Evolutionary conservation across 1,284 basidiomycete genomes (phyloP).

Genomic region (Spongispora temasekensis): DNA sequence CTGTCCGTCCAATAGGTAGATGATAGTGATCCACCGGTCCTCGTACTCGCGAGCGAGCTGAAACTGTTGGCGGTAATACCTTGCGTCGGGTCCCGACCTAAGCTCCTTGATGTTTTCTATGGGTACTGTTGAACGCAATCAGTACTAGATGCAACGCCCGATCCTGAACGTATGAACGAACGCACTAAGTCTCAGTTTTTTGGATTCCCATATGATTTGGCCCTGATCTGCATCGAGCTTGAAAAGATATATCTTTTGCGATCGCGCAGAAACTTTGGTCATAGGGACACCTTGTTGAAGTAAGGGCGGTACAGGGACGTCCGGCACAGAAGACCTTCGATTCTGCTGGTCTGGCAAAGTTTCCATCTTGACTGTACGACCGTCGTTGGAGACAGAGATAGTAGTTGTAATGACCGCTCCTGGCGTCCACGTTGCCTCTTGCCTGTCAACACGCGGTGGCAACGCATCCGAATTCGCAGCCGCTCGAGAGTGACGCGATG

Average conservation of each 20-base stretch:
- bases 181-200: constrained; percentile 74
- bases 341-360: constrained; percentile 6
- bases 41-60: constrained; percentile 63
- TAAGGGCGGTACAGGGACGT: constrained; percentile 49
- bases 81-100: constrained; percentile 74
- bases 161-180: constrained; percentile 19
- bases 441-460: neutral
- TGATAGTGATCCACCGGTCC: constrained; percentile 75
- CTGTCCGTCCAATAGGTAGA: constrained; percentile 73
- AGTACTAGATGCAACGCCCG: neutral
- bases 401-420: too few relatives aligned
- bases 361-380: neutral
- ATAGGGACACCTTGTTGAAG: constrained; percentile 70
- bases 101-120: constrained; percentile 93
- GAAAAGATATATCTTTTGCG: constrained; percentile 76
- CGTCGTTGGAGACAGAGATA: neutral
- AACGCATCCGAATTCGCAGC: constrained; percentile 1
- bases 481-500: neutral
- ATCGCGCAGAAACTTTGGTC: constrained; percentile 89
- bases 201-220: constrained; percentile 83
- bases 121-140: constrained; percentile 58
- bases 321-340: constrained; percentile 26
- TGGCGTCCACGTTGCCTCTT: too few relatives aligned
- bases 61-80: constrained; percentile 80
- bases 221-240: constrained; percentile 79